Base-by-base conservation (phyloP, 441 rosid species). In the Gossypium aridum region DNA sequence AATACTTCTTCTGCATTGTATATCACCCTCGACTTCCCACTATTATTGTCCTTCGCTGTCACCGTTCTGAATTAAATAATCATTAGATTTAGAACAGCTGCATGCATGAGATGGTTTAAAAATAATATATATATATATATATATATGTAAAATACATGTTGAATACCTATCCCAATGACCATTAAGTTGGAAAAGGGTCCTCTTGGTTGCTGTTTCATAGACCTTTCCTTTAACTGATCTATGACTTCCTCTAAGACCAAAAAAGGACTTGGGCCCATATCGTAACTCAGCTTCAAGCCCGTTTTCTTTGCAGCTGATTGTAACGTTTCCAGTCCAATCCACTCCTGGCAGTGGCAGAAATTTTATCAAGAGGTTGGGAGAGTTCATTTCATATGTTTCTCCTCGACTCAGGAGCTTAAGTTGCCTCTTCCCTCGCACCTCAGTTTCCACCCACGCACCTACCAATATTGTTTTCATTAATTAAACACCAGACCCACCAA, bases 81-180 rank as follows among this genome's bases (percentile, higher is more conserved):
- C 26, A 0, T 56, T 0, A 19, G 61, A 19, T 2, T 56, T 56
- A 31, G 37, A 31, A 31, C 37, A 31, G 1, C 37, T 5, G 7
- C 37, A 31, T 31, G 1, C 37, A 31, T 31, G 37, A 31, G 37
- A 31, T 31, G 37, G 37, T 31, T 31, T 31, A 31, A 31, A 28
- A 28, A 28, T 28, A 28, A 28, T 28, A 28, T 28, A 28, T 26
- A 3, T 28, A 23, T 23, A 23, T 23, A 4, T 31, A 31, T 31
- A 4, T n/a, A n/a, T n/a, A n/a, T n/a, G n/a, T n/a, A n/a, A n/a
- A n/a, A 5, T 31, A 31, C 34, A 31, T 31, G 7, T 14, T 26
- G 26, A 14, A 71, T 78, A 89, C 98, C 90, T 89, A 72, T 87
- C 90, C 97, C 98, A 94, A 0, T 91, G 87, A 10, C 98, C 97